Percentiles rank a stretch among this genome's conserved stretches.
phyloP scores from a whole-genome alignment of 1,284 basidiomycete species.

The Heterobasidion occidentale region DNA sequence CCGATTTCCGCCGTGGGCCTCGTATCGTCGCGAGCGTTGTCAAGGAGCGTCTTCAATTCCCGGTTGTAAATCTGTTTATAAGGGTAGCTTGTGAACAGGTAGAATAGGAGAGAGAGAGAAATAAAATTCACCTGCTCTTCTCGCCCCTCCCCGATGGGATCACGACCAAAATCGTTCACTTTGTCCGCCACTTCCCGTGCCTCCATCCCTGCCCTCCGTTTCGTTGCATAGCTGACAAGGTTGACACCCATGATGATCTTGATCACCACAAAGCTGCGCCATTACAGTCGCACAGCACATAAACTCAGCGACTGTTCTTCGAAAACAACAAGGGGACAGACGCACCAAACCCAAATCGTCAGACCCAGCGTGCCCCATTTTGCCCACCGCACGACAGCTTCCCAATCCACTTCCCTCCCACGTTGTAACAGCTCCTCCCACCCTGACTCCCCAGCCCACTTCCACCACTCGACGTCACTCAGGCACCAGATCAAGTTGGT shows the following conservation, averaged over 20 bases:
- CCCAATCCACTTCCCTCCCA: constrained; percentile 28
- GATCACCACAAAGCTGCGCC: constrained; percentile 66
- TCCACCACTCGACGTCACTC: constrained; percentile 24
- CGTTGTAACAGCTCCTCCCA: constrained; percentile 20
- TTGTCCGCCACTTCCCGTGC: constrained; percentile 61
- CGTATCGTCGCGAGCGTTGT: constrained; percentile 63
- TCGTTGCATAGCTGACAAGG: constrained; percentile 76
- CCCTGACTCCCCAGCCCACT: constrained; percentile 20
- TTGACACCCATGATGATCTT: constrained; percentile 88
- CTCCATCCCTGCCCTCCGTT: constrained; percentile 70
- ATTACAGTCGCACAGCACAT: not conserved
- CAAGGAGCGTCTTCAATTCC: constrained; percentile 66
- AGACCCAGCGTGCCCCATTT: constrained; percentile 62
- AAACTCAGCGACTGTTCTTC: not conserved
- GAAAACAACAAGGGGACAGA: constrained; percentile 1
- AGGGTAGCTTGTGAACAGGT: not conserved
- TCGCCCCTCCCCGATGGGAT: constrained; percentile 81
- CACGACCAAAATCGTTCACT: constrained; percentile 79
- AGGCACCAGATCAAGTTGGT: not conserved
- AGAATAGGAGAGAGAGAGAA: not conserved
- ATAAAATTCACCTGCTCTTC: constrained; percentile 63
- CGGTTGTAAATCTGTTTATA: constrained; percentile 64
- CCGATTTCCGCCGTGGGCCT: constrained; percentile 63
- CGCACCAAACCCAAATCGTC: constrained; percentile 78
- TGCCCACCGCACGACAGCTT: constrained; percentile 44